phyloP scores from a whole-genome alignment of 2,329 filamentous ascomycete species.

The Cladobotryum protrusum region DNA sequence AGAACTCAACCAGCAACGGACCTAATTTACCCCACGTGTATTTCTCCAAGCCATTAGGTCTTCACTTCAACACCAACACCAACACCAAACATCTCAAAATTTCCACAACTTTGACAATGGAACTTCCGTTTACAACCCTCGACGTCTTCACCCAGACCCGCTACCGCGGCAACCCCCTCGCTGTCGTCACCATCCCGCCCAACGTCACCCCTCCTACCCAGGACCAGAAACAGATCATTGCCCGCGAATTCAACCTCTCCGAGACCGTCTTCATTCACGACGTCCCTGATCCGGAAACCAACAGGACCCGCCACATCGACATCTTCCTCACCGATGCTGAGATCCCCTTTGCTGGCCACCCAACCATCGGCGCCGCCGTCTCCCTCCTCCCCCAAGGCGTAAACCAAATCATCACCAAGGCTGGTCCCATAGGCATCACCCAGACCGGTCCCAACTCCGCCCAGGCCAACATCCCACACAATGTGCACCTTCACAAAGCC shows the following conservation, averaged over 20 bases:
- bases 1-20: no score
- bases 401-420: conserved; percentile 45
- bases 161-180: conserved; percentile 54
- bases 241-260: conserved; percentile 57
- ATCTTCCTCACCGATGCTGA: conserved; percentile 53
- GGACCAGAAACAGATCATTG: conserved; percentile 50
- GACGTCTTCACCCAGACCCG: conserved; percentile 51
- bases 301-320: conserved; percentile 40
- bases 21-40: no score
- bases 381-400: conserved; percentile 38
- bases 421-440: conserved; percentile 48
- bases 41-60: background rate
- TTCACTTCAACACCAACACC: background rate
- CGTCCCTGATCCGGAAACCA: conserved; percentile 24
- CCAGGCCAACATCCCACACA: conserved; percentile 59
- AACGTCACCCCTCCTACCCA: conserved; percentile 37
- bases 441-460: conserved; percentile 38
- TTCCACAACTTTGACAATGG: conserved; percentile 20
- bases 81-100: background rate
- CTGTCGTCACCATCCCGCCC: conserved; percentile 48
- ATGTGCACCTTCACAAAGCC: conserved; percentile 53
- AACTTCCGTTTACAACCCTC: conserved; percentile 46
- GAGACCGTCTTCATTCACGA: conserved; percentile 59
- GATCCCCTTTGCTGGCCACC: conserved; percentile 57
- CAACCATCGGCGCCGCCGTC: conserved; percentile 51